Conservation (phyloP, 1,284 basidiomycete genomes). For the Cryptococcus jaspeensis region DNA sequence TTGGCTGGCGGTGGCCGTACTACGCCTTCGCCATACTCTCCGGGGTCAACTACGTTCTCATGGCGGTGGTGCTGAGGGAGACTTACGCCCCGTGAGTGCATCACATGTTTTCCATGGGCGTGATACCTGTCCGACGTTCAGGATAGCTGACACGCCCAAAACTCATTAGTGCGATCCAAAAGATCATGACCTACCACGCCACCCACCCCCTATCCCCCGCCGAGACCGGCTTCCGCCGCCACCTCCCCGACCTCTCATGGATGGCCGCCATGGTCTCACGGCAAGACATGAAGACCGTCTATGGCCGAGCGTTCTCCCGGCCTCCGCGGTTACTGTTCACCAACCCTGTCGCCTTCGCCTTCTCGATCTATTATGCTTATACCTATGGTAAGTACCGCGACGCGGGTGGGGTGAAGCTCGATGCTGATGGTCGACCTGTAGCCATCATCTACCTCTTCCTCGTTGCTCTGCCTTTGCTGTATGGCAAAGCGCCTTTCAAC, state of each 20-base stretch:
- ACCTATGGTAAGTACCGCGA: conserved; percentile 48
- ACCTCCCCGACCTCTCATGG: conserved; percentile 33
- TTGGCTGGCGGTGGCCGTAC: conserved; percentile 49
- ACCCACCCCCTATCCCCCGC: conserved; percentile 18
- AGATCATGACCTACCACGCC: conserved; percentile 32
- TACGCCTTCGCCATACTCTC: conserved; percentile 45
- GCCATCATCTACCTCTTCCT: conserved; percentile 52
- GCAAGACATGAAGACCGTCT: conserved; percentile 29
- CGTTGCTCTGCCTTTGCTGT: conserved; percentile 52
- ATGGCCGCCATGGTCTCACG: conserved; percentile 41
- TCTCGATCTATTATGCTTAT: conserved; percentile 54
- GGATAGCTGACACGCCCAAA: not conserved
- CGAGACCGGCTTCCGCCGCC: conserved; percentile 18
- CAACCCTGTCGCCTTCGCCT: conserved; percentile 52
- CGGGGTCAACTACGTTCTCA: conserved; percentile 34
- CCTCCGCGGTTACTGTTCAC: conserved; percentile 50
- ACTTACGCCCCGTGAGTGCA: conserved; percentile 47
- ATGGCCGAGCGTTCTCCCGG: conserved; percentile 43
- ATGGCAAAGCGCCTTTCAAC: conserved; percentile 43
- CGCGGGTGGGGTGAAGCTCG: not conserved
- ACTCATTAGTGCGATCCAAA: conserved; percentile 33
- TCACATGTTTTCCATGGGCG: not conserved
- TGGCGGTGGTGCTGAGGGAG: conserved; percentile 40
- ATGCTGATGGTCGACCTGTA: conserved; percentile 1
- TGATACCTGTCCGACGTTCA: not conserved